Evolutionary conservation across 2,329 filamentous ascomycete species (phyloP), one percentile per base, ranked within the genome.

Genomic region (Calycina herbarum): DNA sequence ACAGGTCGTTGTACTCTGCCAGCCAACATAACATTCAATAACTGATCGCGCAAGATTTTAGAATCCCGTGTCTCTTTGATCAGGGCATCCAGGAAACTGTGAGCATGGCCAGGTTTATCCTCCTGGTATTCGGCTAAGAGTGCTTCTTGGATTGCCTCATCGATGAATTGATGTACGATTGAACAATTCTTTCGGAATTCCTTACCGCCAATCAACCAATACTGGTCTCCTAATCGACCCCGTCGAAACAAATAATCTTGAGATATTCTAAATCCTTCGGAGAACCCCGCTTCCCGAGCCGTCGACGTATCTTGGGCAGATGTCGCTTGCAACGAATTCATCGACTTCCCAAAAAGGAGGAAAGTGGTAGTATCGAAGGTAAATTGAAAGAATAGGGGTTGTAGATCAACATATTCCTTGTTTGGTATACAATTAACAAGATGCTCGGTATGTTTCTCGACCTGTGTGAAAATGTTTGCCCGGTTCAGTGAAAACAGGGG

Each of bases 21-120:
- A 5, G 78, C 78, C 27, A 78, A 64, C 33, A 80, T 70, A 24
- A 79, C 73, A 40, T 70, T 71, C 10, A 76, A 65, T 5, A 70
- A 20, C n/a, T 59, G 57, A 20, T 38, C 31, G 3, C 57, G 27
- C 13, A 59, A 15, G 10, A 33, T 15, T n/a, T 38, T 59, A 11
- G 27, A 2, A 38, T 59, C 57, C 15, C 27, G 11, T 17, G 27
- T 38, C 20, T 59, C n/a, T 20, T 59, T 33, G 7, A 38, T 17
- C 2, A 59, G 31, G 1, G 10, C 10, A 59, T 59, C 57, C 8
- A 38, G 27, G 24, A 59, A 38, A 13, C 27, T 59, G 13, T 56
- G 42, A 20, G 13, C 38, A 27, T 27, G n/a, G 48, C 48, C 48
- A 10, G n/a, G 20, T 17, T 15, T 59, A 2, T n/a, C 29, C 4